A percentile compares a stretch with the other conserved stretches of the same genome.
phyloP scores from a whole-genome alignment of 2,329 filamentous ascomycete genomes.

The Beauveria medogensis region DNA sequence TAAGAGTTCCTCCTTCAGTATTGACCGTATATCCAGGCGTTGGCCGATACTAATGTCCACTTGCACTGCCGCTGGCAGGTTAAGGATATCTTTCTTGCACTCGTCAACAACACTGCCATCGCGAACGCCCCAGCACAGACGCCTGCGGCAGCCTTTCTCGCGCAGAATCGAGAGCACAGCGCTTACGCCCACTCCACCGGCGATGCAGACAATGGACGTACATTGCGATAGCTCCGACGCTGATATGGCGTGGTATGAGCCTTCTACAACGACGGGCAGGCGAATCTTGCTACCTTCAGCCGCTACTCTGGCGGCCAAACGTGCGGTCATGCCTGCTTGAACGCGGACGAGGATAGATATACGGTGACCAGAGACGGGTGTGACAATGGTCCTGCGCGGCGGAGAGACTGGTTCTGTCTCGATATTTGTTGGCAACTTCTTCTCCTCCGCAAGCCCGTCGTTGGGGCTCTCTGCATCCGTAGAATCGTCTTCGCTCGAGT shows the following conservation, averaged over 20 bases:
- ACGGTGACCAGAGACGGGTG: neutral
- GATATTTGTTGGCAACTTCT: neutral
- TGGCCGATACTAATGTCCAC: constrained; percentile 18
- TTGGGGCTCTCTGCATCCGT: neutral
- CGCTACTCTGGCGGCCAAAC: constrained; percentile 12
- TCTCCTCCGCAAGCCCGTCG: neutral
- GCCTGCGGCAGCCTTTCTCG: constrained; percentile 10
- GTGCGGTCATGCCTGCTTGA: constrained; percentile 18
- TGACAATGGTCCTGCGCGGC: neutral
- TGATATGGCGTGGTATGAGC: constrained; percentile 19
- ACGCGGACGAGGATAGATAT: constrained; percentile 19
- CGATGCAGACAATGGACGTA: constrained; percentile 21
- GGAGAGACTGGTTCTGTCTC: neutral
- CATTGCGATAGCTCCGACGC: constrained; percentile 18
- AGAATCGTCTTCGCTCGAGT: neutral
- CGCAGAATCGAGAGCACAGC: constrained; percentile 21
- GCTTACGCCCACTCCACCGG: constrained; percentile 26
- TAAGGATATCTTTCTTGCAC: constrained; percentile 13
- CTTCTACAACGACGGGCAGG: constrained; percentile 21
- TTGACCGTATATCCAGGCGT: constrained; percentile 16
- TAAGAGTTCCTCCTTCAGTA: constrained; percentile 17
- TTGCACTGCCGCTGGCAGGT: constrained; percentile 14
- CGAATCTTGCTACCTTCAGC: constrained; percentile 2
- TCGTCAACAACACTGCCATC: constrained; percentile 14
- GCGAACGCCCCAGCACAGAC: constrained; percentile 21